Conservation (phyloP, 805 yeast species). For the Clavispora carvajalis region DNA sequence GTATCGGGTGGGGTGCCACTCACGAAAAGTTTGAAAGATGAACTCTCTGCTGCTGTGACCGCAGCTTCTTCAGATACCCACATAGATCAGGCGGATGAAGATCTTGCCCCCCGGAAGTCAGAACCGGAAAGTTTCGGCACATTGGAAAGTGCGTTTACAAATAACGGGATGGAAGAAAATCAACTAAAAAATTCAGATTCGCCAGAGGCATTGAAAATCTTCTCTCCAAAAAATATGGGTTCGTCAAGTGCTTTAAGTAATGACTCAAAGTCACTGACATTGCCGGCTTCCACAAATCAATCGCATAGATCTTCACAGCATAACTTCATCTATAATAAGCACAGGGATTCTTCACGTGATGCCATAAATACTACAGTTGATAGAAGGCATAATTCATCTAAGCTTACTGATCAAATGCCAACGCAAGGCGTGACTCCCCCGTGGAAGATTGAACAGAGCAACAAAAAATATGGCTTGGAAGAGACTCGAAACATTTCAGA, state of each 20-base stretch:
- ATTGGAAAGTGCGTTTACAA: background rate
- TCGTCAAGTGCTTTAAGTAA: background rate
- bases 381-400: background rate
- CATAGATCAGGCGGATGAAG: background rate
- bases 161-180: background rate
- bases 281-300: background rate
- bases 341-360: background rate
- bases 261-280: background rate
- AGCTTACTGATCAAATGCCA: background rate
- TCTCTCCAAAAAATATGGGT: background rate
- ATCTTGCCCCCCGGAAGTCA: background rate
- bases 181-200: background rate
- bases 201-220: background rate
- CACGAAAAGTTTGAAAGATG: conserved; percentile 7
- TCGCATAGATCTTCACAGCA: conserved; percentile 1
- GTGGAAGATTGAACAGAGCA: background rate
- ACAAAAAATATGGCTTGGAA: background rate
- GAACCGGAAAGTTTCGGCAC: background rate
- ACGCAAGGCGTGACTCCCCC: background rate
- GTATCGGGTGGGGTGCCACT: conserved; percentile 6
- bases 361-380: background rate
- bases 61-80: background rate
- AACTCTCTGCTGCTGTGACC: conserved; percentile 5
- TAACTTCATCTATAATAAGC: background rate
- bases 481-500: background rate